Evolutionary conservation across 148 eudicot genomes (phyloP), one percentile per base, ranked within the genome.

Genomic region (Silene uniflora): DNA sequence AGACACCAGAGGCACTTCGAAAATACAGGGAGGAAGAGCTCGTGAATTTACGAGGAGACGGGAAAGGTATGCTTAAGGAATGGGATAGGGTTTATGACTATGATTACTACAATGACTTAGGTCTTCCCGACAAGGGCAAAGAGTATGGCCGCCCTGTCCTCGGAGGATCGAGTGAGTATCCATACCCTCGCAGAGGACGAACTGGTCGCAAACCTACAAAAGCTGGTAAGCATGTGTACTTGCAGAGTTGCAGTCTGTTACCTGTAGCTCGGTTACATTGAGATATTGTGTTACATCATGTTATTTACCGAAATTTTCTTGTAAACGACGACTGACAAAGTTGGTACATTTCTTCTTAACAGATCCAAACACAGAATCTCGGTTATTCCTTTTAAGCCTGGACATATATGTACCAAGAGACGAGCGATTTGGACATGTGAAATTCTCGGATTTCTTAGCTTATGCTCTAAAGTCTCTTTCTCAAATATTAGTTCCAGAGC

Each of bases 71-170:
- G 87, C 87, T 91, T 6, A 87, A 89, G 76, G 92, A 93, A 75
- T 93, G 98, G 97, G 97, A 93, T 62, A 80, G 98, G 69, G 94
- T 87, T 8, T 93, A 91, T 44, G 98, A 91, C 69, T 93, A 91
- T 67, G 97, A 89, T 47, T 89, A 79, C 70, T 93, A 91, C 79
- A 91, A 93, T 76, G 98, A 93, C 76, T 79, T 93, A 76, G 97
- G 97, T 73, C 70, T 76, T 62, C 97, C 98, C 10, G 90, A 93
- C 72, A 91, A 91, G 75, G 93, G 98, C 47, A 2, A 56, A 35
- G 83, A 82, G 2, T 74, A 86, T 73, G 83, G 73, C 8, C 98
- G 97, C 18, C 97, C 94, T 3, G 91, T 84, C 27, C 92, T 93
- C 23, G 98, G 98, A 25, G 98, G 98, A 39, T 83, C 91, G 3